phyloP scores from a whole-genome alignment of 176 grass and related monocot species.

The Musa troglodytarum region DNA sequence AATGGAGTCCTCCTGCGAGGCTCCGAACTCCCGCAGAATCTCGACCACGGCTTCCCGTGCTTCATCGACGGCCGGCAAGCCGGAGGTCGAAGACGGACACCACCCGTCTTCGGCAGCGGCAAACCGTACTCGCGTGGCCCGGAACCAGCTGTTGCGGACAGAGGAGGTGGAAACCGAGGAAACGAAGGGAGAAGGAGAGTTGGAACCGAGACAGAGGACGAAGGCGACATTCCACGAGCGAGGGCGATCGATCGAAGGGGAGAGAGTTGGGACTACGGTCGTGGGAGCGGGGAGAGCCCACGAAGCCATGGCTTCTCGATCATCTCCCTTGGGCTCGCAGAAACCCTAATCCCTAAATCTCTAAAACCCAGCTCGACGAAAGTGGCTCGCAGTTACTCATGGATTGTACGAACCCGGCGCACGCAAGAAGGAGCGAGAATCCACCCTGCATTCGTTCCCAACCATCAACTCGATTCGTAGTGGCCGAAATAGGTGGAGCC shows the following conservation, averaged over 20 bases:
- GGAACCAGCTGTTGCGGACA: not conserved
- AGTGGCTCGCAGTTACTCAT: no score
- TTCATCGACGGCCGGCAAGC: constrained; percentile 2
- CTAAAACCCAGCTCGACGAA: not conserved
- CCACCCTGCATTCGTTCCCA: no score
- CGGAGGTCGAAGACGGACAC: not conserved
- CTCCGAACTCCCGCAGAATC: constrained; percentile 43
- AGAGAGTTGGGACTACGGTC: no score
- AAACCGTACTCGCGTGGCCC: not conserved
- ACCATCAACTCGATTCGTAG: no score
- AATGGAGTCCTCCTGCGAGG: constrained; percentile 31
- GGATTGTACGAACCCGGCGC: no score
- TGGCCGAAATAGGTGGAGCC: no score
- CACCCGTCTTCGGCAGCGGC: not conserved
- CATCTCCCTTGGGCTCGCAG: not conserved
- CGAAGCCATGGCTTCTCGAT: constrained; percentile 9
- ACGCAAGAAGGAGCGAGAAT: no score
- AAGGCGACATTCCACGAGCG: not conserved
- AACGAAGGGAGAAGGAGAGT: not conserved
- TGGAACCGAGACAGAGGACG: not conserved
- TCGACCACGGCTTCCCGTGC: constrained; percentile 39
- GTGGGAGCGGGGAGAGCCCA: not conserved
- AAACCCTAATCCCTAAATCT: constrained; percentile 12
- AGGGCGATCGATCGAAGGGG: not conserved
- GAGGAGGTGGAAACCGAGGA: not conserved